These are phyloP conservation scores for Dipteronia dyeriana DNA, from an alignment of 345 rosid genomes.

Conservation along the genomic window DNA sequence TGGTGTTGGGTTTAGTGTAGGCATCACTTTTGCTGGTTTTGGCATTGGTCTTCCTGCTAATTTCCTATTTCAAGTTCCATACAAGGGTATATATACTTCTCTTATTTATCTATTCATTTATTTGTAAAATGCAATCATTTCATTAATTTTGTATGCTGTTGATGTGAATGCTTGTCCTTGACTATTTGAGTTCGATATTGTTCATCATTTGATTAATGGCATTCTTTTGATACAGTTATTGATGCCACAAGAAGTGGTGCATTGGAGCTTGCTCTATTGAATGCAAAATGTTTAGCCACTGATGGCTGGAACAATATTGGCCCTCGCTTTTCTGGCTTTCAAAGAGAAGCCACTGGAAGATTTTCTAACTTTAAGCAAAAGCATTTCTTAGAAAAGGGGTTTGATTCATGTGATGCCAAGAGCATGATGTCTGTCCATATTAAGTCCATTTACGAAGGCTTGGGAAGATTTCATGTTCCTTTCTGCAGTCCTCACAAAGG, in stretches of 20 bases:
- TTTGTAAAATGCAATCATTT: too few species aligned
- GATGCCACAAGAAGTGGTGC: constrained; percentile 49
- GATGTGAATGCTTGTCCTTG: background rate
- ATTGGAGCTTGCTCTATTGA: constrained; percentile 33
- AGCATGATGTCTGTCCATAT: constrained; percentile 28
- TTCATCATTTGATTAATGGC: constrained; percentile 1
- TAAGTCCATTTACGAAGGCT: constrained; percentile 39
- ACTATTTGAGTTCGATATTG: background rate
- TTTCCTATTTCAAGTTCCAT: constrained; percentile 54
- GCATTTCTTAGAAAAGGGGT: constrained; percentile 31
- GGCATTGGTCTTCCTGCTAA: constrained; percentile 93
- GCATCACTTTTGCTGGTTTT: constrained; percentile 76
- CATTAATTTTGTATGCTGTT: too few species aligned
- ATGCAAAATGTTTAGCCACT: constrained; percentile 19
- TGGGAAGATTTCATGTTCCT: constrained; percentile 43
- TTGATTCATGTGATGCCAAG: constrained; percentile 32
- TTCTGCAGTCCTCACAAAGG: constrained; percentile 53
- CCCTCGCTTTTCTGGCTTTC: constrained; percentile 42
- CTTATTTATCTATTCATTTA: background rate
- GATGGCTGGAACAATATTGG: constrained; percentile 47
- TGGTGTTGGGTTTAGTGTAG: constrained; percentile 88
- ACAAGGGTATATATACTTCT: constrained; percentile 41
- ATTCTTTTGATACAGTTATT: constrained; percentile 38
- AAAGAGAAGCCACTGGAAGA: constrained; percentile 51
- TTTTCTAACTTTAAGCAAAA: constrained; percentile 40